Evolutionary conservation across 305 asterid genomes (phyloP).

Genomic region (Fraxinus xanthoxyloides): DNA sequence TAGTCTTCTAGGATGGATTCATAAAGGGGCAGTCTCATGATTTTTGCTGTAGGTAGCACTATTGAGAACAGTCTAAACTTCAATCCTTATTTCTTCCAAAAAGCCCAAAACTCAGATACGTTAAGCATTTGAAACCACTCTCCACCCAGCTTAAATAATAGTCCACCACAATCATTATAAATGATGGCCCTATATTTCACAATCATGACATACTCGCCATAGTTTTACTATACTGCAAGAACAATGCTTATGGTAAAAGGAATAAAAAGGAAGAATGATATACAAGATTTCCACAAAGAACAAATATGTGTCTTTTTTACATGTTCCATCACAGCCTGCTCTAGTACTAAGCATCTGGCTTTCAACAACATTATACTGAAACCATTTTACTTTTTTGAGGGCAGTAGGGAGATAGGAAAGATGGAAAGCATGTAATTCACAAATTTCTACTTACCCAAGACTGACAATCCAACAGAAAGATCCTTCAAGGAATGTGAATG

Average conservation of each 20-base stretch:
- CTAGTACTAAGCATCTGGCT: background rate
- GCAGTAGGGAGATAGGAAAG: background rate
- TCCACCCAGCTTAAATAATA: background rate
- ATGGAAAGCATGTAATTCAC: constrained; percentile 1
- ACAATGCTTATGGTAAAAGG: background rate
- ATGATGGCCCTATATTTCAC: background rate
- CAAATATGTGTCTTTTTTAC: background rate
- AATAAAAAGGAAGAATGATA: background rate
- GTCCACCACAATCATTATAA: background rate
- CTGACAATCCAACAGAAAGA: constrained; percentile 82
- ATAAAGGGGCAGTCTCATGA: background rate
- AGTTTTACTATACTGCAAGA: background rate
- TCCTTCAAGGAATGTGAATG: constrained; percentile 91
- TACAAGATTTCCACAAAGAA: background rate
- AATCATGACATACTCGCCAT: background rate
- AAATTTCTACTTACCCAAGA: constrained; percentile 63
- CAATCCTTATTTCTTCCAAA: background rate
- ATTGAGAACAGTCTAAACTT: background rate
- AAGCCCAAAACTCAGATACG: background rate
- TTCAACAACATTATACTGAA: background rate
- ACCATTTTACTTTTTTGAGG: background rate
- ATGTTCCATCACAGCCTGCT: background rate
- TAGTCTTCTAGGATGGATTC: background rate
- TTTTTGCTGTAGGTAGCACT: background rate
- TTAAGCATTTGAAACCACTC: background rate